phyloP scores from a whole-genome alignment of 1,284 basidiomycete species.

The Porodaedalea pini region DNA sequence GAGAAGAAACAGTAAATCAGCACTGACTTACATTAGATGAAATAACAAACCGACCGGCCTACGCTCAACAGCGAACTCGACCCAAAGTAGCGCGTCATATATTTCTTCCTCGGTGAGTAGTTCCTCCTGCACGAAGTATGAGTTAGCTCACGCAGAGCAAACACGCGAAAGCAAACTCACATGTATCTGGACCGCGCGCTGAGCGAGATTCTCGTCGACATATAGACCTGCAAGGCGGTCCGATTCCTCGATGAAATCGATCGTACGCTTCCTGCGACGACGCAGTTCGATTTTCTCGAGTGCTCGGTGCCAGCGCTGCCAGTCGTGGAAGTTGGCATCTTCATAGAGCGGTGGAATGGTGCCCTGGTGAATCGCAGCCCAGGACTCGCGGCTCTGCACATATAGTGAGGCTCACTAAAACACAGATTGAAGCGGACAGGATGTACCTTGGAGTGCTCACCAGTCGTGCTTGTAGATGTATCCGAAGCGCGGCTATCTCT shows the following conservation, averaged over 20 bases:
- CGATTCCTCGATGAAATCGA: slow-evolving; percentile 34
- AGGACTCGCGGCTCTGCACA: slow-evolving; percentile 43
- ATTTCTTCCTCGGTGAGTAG: slow-evolving; percentile 16
- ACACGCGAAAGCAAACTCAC: slow-evolving; percentile 24
- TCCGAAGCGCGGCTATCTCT: slow-evolving; percentile 37
- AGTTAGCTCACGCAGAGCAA: neutral
- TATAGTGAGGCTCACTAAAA: slow-evolving; percentile 3
- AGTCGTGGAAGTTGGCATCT: slow-evolving; percentile 38
- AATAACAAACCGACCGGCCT: slow-evolving; percentile 2
- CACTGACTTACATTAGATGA: neutral
- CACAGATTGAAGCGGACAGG: neutral
- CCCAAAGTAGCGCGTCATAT: slow-evolving; percentile 15
- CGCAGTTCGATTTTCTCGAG: slow-evolving; percentile 36
- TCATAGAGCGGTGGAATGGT: slow-evolving; percentile 36
- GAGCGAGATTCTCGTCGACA: slow-evolving; percentile 35
- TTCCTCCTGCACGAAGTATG: slow-evolving; percentile 4
- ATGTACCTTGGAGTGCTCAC: slow-evolving; percentile 42
- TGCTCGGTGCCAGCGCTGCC: slow-evolving; percentile 38
- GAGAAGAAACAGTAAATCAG: slow-evolving; percentile 1
- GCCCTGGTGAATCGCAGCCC: slow-evolving; percentile 40
- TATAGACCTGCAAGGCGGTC: slow-evolving; percentile 37
- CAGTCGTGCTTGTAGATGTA: slow-evolving; percentile 28
- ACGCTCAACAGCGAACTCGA: slow-evolving; percentile 15
- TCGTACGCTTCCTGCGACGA: slow-evolving; percentile 32
- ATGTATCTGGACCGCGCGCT: slow-evolving; percentile 20